Conservation (phyloP, 2,329 filamentous ascomycete species). For the Epichloe glyceriae region DNA sequence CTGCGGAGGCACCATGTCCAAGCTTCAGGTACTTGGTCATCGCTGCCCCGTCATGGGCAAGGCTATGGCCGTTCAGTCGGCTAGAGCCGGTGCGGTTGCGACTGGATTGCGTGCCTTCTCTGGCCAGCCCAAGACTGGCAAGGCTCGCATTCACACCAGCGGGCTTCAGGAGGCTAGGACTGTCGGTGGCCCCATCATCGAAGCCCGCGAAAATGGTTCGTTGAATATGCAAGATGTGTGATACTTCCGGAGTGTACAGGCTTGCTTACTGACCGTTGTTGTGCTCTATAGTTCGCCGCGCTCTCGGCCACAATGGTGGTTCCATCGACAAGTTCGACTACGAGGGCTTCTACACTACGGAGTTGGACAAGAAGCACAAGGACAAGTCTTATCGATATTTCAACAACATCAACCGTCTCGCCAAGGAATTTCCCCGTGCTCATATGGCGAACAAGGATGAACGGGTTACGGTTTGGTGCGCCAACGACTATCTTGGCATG, state of each 20-base stretch:
- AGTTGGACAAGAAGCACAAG: constrained; percentile 97
- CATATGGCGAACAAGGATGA: constrained; percentile 78
- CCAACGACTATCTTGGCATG: constrained; percentile 98
- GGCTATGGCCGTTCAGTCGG: constrained; percentile 77
- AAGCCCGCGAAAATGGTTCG: constrained; percentile 37
- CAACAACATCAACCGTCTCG: constrained; percentile 99
- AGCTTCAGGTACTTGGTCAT: constrained; percentile 84
- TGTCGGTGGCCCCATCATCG: constrained; percentile 47
- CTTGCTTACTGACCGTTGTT: neutral
- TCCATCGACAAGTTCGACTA: constrained; percentile 65
- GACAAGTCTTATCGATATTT: constrained; percentile 99
- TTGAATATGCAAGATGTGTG: constrained; percentile 1
- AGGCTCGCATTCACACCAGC: constrained; percentile 72
- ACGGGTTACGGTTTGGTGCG: constrained; percentile 94
- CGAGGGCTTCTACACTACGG: constrained; percentile 71
- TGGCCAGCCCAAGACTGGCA: constrained; percentile 38
- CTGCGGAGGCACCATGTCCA: constrained; percentile 89
- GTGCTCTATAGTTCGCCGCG: neutral
- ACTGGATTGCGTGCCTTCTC: constrained; percentile 39
- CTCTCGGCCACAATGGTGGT: neutral
- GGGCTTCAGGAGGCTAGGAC: constrained; percentile 64
- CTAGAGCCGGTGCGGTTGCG: constrained; percentile 36
- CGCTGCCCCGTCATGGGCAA: constrained; percentile 99
- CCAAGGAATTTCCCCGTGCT: constrained; percentile 88
- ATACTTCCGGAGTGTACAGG: neutral